Percentiles rank a stretch among this genome's conserved stretches.
These are phyloP conservation scores for Phialophora expanda DNA, from an alignment of 2,329 filamentous ascomycete species.

Conservation along the genomic window DNA sequence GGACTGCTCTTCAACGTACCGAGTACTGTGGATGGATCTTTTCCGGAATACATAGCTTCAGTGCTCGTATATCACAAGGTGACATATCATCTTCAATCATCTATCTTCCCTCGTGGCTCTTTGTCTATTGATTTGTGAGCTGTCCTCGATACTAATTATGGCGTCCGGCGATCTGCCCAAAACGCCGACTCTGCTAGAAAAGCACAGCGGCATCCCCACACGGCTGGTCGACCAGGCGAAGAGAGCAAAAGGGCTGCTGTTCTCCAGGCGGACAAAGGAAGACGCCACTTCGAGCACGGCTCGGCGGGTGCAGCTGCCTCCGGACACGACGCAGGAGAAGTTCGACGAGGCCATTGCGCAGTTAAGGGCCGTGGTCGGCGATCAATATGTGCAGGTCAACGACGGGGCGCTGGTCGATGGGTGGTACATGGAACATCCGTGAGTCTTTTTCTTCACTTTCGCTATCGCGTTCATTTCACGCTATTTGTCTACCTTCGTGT, in stretches of 20 bases:
- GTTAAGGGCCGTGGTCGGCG: conserved; percentile 10
- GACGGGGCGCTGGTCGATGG: conserved; percentile 20
- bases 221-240: conserved; percentile 18
- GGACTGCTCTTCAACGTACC: not conserved
- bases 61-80: not conserved
- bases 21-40: not conserved
- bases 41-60: not conserved
- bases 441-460: not conserved
- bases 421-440: conserved; percentile 26
- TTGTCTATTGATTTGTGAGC: not conserved
- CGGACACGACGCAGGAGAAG: conserved; percentile 19
- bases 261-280: conserved; percentile 15
- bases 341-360: conserved; percentile 17
- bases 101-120: not conserved
- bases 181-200: conserved; percentile 18
- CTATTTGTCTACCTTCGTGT: not conserved
- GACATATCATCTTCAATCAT: too few species aligned
- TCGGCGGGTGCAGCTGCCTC: conserved; percentile 16
- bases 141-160: not conserved
- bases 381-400: conserved; percentile 20
- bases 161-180: not conserved
- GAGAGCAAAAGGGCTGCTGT: conserved; percentile 19
- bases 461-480: not conserved
- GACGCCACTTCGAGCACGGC: not conserved
- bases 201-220: conserved; percentile 17